Base-by-base conservation (phyloP, 768 basidiomycete species). In the Phaeolepiota aurea region DNA sequence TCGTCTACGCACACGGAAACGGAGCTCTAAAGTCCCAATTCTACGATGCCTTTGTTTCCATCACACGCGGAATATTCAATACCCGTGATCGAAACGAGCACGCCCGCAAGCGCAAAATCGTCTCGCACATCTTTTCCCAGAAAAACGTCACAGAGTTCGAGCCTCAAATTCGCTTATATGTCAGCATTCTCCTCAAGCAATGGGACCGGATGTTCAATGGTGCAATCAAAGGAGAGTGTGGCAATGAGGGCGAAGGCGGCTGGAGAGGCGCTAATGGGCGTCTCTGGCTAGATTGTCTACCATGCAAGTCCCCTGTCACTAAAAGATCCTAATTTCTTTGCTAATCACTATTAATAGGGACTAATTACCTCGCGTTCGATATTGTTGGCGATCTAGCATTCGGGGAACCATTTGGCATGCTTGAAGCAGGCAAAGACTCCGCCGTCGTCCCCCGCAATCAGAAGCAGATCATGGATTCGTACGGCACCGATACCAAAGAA, bases 371-470 rank as follows among this genome's bases (percentile, higher is more conserved):
- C 13, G 69, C 70, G 3, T 77, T 77, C 48, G 74, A 76, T 57
- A 87, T 90, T 50, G 85, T 91, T 32, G 87, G 85, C 58, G 87
- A 91, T 56, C 72, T 91, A 11, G 84, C 87, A 0, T 92, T 92
- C 50, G 90, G 90, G 1, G 75, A 77, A 1, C 85, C 90, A 0
- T 94, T 94, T 51, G 88, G 88, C 13, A 94, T 94, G 90, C 66
- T 93, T 45, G 53, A 74, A 40, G 74, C 81, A 4, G 82, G 74
- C 18, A 77, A 76, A 39, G 88, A 92, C 52, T 68, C 75, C 5
- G 87, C 84, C 1, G 66, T 78, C 3, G 82, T 86, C 2, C 82
- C 84, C 3, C 68, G 69, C 14, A 66, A 72, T 30, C 74, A 74
- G 16, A 48, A 71, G 41, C 64, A 66, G 12, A 79, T 72, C 2